Conservation (phyloP, 139 green algal genomes). For the Auxenochlorella pyrenoidosa region DNA sequence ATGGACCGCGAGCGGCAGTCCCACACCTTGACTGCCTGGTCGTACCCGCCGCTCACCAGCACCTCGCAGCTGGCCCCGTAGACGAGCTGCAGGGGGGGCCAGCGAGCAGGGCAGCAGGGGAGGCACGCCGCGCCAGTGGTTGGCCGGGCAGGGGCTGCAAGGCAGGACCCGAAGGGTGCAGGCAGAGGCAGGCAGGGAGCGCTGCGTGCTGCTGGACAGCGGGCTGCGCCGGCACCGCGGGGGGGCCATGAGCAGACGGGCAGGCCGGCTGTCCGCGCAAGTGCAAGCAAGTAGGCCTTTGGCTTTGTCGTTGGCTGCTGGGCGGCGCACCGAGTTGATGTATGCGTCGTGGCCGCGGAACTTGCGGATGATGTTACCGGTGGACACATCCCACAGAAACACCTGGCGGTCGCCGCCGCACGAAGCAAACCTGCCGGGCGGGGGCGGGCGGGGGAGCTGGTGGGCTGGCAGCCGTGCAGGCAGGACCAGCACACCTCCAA, state of each 20-base stretch:
- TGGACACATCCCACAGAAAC: conserved; percentile 95
- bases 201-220: background rate
- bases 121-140: too few relatives aligned
- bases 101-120: background rate
- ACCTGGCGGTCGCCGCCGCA: conserved; percentile 89
- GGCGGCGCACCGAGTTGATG: conserved; percentile 77
- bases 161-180: too few relatives aligned
- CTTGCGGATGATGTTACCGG: conserved; percentile 83
- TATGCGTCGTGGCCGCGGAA: conserved; percentile 90
- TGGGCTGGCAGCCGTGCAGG: too few relatives aligned
- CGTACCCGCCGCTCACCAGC: conserved; percentile 89
- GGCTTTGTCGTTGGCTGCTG: background rate
- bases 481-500: too few relatives aligned
- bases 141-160: too few relatives aligned
- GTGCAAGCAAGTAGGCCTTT: background rate
- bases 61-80: conserved; percentile 76
- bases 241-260: background rate
- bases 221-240: too few relatives aligned
- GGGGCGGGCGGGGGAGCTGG: background rate
- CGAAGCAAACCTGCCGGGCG: conserved; percentile 75
- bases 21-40: conserved; percentile 91
- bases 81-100: conserved; percentile 63
- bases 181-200: background rate
- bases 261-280: too few relatives aligned
- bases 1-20: conserved; percentile 84